Evolutionary conservation across 75 land plant species (phyloP).

Genomic region (Cryptomeria japonica): DNA sequence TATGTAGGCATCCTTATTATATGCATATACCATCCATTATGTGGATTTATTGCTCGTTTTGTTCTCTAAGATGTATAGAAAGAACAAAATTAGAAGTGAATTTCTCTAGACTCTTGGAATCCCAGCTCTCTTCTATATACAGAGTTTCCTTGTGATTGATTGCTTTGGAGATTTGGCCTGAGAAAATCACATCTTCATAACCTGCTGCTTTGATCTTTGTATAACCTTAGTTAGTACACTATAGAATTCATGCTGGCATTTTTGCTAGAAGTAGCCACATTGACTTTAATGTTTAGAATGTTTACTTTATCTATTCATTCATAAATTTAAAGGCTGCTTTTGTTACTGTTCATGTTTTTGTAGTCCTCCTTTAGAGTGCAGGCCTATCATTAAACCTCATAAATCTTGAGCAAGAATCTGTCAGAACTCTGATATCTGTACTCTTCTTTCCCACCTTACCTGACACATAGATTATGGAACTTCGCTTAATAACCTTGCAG

Average conservation of each 20-base stretch:
- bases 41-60: background rate
- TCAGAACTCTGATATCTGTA: background rate
- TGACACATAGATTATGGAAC: background rate
- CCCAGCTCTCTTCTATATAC: background rate
- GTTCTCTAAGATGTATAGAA: background rate
- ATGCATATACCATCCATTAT: background rate
- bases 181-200: background rate
- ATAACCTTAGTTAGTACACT: background rate
- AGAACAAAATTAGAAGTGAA: background rate
- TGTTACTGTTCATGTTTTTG: background rate
- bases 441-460: background rate
- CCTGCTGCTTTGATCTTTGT: background rate
- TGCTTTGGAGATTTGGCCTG: background rate
- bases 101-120: background rate
- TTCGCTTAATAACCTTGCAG: background rate
- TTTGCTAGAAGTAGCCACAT: conserved; percentile 8
- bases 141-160: background rate
- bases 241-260: background rate
- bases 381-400: background rate
- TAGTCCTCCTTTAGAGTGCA: background rate
- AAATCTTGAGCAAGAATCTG: background rate
- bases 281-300: background rate
- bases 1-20: background rate
- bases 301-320: background rate
- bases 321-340: background rate